These are phyloP conservation scores for Diaporthe sp. DNA, from an alignment of 2,329 filamentous ascomycete species.

Conservation along the genomic window DNA sequence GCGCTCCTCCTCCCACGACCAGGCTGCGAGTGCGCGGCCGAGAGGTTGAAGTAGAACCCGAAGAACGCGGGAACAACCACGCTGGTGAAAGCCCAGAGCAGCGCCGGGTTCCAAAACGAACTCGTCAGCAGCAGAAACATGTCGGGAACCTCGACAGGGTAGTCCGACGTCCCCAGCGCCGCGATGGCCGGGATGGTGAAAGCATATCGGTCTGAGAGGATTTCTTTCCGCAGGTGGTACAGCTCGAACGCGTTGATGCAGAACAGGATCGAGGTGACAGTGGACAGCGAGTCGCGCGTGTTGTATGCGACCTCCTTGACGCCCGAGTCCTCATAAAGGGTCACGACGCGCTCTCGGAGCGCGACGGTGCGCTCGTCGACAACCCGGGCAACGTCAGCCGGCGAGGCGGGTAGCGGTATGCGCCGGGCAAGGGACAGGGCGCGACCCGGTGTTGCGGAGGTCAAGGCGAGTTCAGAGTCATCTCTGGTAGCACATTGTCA, in stretches of 20 bases:
- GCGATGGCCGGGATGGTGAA: slow-evolving; percentile 77
- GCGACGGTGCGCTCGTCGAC: slow-evolving; percentile 80
- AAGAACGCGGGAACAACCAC: slow-evolving; percentile 77
- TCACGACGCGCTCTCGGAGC: slow-evolving; percentile 75
- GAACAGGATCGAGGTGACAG: slow-evolving; percentile 79
- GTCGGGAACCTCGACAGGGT: slow-evolving; percentile 80
- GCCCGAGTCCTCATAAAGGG: slow-evolving; percentile 75
- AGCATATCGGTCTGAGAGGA: slow-evolving; percentile 79
- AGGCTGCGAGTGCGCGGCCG: slow-evolving; percentile 61
- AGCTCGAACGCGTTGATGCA: slow-evolving; percentile 79
- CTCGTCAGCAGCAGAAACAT: slow-evolving; percentile 82
- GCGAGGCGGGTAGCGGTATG: slow-evolving; percentile 84
- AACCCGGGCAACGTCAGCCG: slow-evolving; percentile 80
- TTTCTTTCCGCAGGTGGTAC: slow-evolving; percentile 75
- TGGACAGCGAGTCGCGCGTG: slow-evolving; percentile 79
- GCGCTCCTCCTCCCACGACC: slow-evolving; percentile 58
- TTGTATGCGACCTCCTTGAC: slow-evolving; percentile 75
- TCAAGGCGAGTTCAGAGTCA: slow-evolving; percentile 58
- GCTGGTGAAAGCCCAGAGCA: slow-evolving; percentile 82
- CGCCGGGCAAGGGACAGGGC: slow-evolving; percentile 68
- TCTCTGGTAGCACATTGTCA: slow-evolving; percentile 44
- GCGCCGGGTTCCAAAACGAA: slow-evolving; percentile 86
- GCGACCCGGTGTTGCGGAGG: slow-evolving; percentile 65
- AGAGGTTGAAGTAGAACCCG: slow-evolving; percentile 94
- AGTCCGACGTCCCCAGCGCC: slow-evolving; percentile 67